Base-by-base conservation (phyloP, 2,329 filamentous ascomycete genomes). In the Emericellopsis atlantica region DNA sequence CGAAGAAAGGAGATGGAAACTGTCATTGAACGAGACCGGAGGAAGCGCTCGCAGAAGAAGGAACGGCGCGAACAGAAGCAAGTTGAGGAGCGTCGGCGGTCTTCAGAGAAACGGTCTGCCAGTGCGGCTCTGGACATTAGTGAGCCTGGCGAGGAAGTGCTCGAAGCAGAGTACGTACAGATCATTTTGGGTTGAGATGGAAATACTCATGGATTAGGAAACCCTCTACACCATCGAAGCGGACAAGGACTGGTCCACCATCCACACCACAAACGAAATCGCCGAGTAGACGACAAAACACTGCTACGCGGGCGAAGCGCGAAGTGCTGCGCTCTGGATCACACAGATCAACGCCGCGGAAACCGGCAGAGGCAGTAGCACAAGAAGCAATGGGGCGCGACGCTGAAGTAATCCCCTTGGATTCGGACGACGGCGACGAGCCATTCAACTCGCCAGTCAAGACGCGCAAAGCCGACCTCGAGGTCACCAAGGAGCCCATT, bases 1-100 rank as follows among this genome's bases (percentile, higher is more conserved):
- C 67, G 69, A 5, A 61, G 67, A 11, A 67, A 66, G 45, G 61
- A 67, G 43, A 71, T 73, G 51, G 70, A 68, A 39, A 60, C 65
- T 6, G 58, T 61, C 31, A 51, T 67, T 26, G 52, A 60, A 41
- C 62, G 64, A n/a, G 62, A 69, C 26, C 32, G 55, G 63, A 47
- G 52, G 57, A 36, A 49, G 50, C n/a, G 21, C 48, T 37, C 43
- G 46, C 24, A 32, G 29, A 26, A 21, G 42, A 53, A 48, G 43
- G 52, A 49, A 42, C 51, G 49, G 45, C 49, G 53, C 33, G 49
- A 51, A 23, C 46, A 44, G 40, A 43, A 46, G 15, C 44, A 53
- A 36, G 41, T 46, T 32, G 46, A 44, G 46, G 39, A 50, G 39
- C 39, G 29, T 29, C 47, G 40, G 26, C 46, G 41, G 10, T 37